A percentile compares a stretch with the other conserved stretches of the same genome.
Conservation (phyloP, 116 monocot genomes). For the Trichopus zeylanicus region DNA sequence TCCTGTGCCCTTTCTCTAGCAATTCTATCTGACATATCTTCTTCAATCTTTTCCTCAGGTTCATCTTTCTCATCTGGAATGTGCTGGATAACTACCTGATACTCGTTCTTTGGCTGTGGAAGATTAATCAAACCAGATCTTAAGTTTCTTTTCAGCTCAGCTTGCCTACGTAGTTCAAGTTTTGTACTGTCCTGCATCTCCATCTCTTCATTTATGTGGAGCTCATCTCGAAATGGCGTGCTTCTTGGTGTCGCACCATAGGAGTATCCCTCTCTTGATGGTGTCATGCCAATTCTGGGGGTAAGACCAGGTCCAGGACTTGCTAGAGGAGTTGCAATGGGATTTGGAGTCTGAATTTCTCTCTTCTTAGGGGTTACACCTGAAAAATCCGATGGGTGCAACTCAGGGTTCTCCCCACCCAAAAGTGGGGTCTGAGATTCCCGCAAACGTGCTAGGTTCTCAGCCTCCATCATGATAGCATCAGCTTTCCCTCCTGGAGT, state of each 20-base stretch:
- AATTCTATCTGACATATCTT: conserved; percentile 88
- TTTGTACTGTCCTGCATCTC: conserved; percentile 65
- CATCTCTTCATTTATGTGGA: conserved; percentile 91
- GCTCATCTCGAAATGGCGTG: conserved; percentile 89
- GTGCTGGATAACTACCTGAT: conserved; percentile 71
- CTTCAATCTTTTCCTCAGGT: conserved; percentile 72
- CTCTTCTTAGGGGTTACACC: conserved; percentile 71
- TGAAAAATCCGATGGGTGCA: conserved; percentile 72
- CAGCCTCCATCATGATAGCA: conserved; percentile 99
- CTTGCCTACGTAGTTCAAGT: conserved; percentile 51
- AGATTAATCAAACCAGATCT: conserved; percentile 58
- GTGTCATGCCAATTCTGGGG: conserved; percentile 89
- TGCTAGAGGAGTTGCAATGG: conserved; percentile 58
- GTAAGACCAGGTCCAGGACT: conserved; percentile 74
- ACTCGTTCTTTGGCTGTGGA: conserved; percentile 89
- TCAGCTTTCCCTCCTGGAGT: conserved; percentile 81
- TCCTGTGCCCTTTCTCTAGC: conserved; percentile 80
- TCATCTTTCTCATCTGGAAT: conserved; percentile 83
- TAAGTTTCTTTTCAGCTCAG: conserved; percentile 69
- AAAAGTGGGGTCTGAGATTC: conserved; percentile 79
- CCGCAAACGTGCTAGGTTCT: conserved; percentile 88
- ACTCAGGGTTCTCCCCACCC: conserved; percentile 73
- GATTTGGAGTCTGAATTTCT: conserved; percentile 75
- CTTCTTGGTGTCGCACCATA: conserved; percentile 65
- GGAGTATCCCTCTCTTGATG: conserved; percentile 60